Base-by-base conservation (phyloP, 495 filamentous ascomycete genomes). In the Podospora pseudopauciseta region DNA sequence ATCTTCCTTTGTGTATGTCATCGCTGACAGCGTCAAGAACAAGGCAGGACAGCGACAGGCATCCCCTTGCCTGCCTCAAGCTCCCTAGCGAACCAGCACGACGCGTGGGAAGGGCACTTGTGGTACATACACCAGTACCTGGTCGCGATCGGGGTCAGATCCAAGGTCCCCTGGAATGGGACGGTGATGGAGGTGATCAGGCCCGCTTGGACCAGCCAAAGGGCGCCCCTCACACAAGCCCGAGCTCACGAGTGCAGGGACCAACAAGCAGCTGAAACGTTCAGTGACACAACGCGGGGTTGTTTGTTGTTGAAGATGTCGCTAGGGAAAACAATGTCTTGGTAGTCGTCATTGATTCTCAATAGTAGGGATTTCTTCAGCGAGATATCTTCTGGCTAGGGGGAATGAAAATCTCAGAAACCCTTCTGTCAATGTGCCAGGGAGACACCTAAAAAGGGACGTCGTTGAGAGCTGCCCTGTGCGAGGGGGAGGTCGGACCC, bases 121-220 rank as follows among this genome's bases (percentile, higher is more conserved):
- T 23, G 23, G 23, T 23, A 23, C 55, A 6, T 19, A 11, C 23
- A 6, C 7, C 4, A 18, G 18, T 19, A 58, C 19, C 23, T 27
- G 49, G 19, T 20, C 60, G 5, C 39, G 30, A 28, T 55, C 30
- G 26, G 27, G 54, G 18, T 11, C n/a, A 32, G 58, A 60, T 66
- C 60, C 44, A 26, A 56, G 9, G 26, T 55, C 68, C 68, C 55
- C 54, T 64, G 55, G 53, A 26, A 70, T 68, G 64, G 68, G 16
- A 63, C 30, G 66, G 61, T 63, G 53, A 23, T 68, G 49, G 19
- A 56, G 68, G 72, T 70, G 69, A 71, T 74, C 69, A 72, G 60
- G 70, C 69, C 64, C 68, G 71, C 71, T 71, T 63, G 67, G 68
- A 71, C 69, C 68, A 58, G 30, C 32, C n/a, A n/a, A 34, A 59